Conservation (phyloP, 1,284 basidiomycete genomes). For the Sporisorium sorghi region DNA sequence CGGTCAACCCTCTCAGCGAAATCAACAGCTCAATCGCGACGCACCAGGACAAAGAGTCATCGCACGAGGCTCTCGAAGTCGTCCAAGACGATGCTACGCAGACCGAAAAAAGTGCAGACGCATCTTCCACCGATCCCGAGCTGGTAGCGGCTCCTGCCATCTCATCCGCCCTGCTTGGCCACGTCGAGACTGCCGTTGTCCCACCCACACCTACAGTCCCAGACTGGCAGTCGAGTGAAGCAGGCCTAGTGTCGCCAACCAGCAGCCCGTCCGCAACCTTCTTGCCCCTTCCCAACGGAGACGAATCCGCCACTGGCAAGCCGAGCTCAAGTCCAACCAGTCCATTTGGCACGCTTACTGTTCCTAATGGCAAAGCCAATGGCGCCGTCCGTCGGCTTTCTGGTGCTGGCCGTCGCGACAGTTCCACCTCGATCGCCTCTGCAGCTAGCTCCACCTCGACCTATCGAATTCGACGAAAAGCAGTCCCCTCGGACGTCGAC, state of each 20-base stretch:
- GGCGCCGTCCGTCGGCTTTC: constrained; percentile 2
- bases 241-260: constrained; percentile 18
- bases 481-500: constrained; percentile 39
- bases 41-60: not conserved
- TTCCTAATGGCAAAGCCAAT: constrained; percentile 17
- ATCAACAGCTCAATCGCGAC: not conserved
- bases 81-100: not conserved
- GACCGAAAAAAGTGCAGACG: not conserved
- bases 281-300: constrained; percentile 13
- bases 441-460: constrained; percentile 44
- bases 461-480: constrained; percentile 45
- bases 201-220: constrained; percentile 27
- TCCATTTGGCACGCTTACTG: constrained; percentile 25
- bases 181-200: constrained; percentile 16
- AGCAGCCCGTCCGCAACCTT: constrained; percentile 21
- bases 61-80: not conserved
- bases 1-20: not conserved
- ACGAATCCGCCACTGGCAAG: not conserved
- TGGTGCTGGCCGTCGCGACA: constrained; percentile 19
- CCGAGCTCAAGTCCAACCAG: constrained; percentile 11
- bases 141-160: constrained; percentile 26
- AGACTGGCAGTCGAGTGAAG: not conserved
- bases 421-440: constrained; percentile 33
- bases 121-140: constrained; percentile 3
- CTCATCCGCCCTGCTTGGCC: constrained; percentile 2